These are phyloP conservation scores for Phytophthora boehmeriae DNA, from an alignment of 352 stramenopile species.

Conservation along the genomic window DNA sequence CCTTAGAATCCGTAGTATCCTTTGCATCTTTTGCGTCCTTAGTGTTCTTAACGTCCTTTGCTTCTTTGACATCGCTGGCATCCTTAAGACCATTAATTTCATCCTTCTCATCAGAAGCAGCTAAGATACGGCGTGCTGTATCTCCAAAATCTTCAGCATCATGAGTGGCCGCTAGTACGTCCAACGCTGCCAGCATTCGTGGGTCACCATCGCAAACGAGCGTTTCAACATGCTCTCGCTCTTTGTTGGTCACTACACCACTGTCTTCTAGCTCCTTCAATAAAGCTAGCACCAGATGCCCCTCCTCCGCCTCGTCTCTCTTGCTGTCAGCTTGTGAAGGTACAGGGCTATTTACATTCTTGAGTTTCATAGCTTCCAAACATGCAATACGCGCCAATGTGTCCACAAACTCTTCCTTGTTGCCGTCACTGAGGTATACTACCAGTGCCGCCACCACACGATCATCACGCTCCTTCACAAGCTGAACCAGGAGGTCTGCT, in stretches of 20 bases:
- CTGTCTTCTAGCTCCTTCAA: conserved; percentile 35
- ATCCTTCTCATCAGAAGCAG: neutral
- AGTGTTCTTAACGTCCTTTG: too few species aligned
- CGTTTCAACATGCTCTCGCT: conserved; percentile 34
- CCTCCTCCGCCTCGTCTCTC: conserved; percentile 25
- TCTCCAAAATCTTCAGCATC: conserved; percentile 62
- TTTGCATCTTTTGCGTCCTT: conserved; percentile 2
- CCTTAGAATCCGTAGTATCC: neutral
- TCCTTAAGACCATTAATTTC: neutral
- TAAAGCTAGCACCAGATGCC: conserved; percentile 22
- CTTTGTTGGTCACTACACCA: conserved; percentile 27
- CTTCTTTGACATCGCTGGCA: neutral
- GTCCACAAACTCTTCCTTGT: conserved; percentile 69
- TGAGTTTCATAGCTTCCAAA: conserved; percentile 33
- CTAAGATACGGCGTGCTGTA: conserved; percentile 54
- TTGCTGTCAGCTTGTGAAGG: conserved; percentile 6
- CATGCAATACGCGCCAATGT: conserved; percentile 56
- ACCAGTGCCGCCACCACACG: conserved; percentile 72
- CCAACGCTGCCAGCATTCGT: conserved; percentile 54
- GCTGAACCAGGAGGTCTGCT: conserved; percentile 44
- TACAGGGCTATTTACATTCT: conserved; percentile 6
- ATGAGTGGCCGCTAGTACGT: conserved; percentile 56
- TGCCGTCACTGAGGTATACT: conserved; percentile 66
- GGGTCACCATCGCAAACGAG: conserved; percentile 41
- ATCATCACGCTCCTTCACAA: conserved; percentile 60